These are phyloP conservation scores for Aspergillus haitiensis DNA, from an alignment of 495 filamentous ascomycete genomes.

Conservation along the genomic window DNA sequence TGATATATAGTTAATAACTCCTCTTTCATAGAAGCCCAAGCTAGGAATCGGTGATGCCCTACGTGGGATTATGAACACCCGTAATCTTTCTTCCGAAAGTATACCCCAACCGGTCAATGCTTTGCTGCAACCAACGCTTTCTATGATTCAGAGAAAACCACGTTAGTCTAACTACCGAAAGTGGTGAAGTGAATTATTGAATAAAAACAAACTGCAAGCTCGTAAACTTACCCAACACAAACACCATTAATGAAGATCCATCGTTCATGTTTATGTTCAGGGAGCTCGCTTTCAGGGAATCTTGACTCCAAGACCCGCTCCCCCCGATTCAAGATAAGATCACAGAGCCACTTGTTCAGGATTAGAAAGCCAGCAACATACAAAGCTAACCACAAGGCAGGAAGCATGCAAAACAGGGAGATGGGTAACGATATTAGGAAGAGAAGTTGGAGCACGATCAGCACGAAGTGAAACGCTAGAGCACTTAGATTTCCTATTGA, in stretches of 20 bases:
- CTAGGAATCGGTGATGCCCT: constrained; percentile 14
- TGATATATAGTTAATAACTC: not conserved
- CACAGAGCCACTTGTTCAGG: constrained; percentile 52
- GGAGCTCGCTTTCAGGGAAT: constrained; percentile 23
- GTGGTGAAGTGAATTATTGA: not conserved
- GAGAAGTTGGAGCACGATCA: constrained; percentile 40
- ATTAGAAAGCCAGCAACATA: constrained; percentile 34
- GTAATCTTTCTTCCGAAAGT: constrained; percentile 73
- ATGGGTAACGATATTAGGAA: constrained; percentile 50
- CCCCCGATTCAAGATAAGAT: constrained; percentile 44
- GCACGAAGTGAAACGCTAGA: constrained; percentile 51
- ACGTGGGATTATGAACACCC: constrained; percentile 84
- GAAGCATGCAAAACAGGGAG: constrained; percentile 42
- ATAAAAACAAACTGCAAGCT: not conserved
- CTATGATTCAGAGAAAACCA: constrained; percentile 20
- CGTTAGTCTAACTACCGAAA: not conserved
- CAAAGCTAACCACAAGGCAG: constrained; percentile 53
- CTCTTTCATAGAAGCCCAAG: not conserved
- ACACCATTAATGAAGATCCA: constrained; percentile 47
- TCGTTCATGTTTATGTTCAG: constrained; percentile 31
- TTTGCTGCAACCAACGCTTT: constrained; percentile 56
- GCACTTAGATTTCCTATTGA: constrained; percentile 49
- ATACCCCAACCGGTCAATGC: constrained; percentile 67
- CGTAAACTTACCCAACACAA: constrained; percentile 31
- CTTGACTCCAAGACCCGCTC: constrained; percentile 28